Conservation (phyloP, 176 grass and related monocot species). For the Tuctoria greenei region DNA sequence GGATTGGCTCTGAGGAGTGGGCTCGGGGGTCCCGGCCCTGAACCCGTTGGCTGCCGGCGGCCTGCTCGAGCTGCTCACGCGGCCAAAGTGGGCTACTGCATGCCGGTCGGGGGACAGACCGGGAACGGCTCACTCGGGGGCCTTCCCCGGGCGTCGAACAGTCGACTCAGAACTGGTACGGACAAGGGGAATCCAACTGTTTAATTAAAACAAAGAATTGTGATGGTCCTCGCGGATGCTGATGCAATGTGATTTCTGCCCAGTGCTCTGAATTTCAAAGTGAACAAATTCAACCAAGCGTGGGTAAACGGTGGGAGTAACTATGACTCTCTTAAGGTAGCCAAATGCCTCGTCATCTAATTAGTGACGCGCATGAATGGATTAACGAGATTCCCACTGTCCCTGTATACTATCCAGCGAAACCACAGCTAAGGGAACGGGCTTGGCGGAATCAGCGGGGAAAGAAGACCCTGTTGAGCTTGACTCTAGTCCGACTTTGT, state of each 20-base stretch:
- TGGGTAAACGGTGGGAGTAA: slow-evolving; percentile 74
- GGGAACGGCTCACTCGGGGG: slow-evolving; percentile 30
- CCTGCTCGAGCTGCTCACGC: slow-evolving; percentile 10
- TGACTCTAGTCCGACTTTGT: too few relatives aligned
- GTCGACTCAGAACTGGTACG: slow-evolving; percentile 48
- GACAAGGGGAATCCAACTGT: slow-evolving; percentile 70
- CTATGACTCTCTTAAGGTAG: slow-evolving; percentile 86
- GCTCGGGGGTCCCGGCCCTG: slow-evolving; percentile 50
- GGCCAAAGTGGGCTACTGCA: slow-evolving; percentile 12
- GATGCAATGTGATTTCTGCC: slow-evolving; percentile 85
- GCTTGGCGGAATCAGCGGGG: too few relatives aligned
- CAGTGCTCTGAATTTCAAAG: slow-evolving; percentile 81
- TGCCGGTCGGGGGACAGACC: slow-evolving; percentile 22
- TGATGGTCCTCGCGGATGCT: slow-evolving; percentile 40
- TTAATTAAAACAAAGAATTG: slow-evolving; percentile 88
- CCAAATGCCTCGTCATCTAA: slow-evolving; percentile 64
- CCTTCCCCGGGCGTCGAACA: neutral
- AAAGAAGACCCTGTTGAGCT: too few relatives aligned
- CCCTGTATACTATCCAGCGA: slow-evolving; percentile 40
- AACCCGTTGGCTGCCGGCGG: slow-evolving; percentile 16
- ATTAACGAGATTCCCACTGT: slow-evolving; percentile 56
- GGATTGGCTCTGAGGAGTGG: slow-evolving; percentile 69
- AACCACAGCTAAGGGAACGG: slow-evolving; percentile 1
- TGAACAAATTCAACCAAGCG: slow-evolving; percentile 91
- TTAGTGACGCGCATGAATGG: slow-evolving; percentile 70